phyloP scores from a whole-genome alignment of 352 stramenopile genomes.

The Globisporangium solare region DNA sequence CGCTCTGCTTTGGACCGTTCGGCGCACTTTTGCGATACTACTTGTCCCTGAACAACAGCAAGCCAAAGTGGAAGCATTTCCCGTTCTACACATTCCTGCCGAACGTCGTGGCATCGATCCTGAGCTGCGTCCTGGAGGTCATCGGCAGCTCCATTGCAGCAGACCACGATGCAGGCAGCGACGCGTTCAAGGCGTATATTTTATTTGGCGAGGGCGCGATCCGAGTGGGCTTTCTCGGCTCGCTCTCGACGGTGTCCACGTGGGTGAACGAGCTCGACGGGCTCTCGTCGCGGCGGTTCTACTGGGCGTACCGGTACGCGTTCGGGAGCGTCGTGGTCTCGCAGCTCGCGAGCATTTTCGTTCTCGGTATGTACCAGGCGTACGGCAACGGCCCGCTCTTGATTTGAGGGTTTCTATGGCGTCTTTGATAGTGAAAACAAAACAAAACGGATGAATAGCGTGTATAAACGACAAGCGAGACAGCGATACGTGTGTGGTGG shows the following conservation, averaged over 20 bases:
- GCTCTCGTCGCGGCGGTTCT: constrained; percentile 38
- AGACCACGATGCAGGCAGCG: constrained; percentile 15
- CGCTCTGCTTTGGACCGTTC: constrained; percentile 53
- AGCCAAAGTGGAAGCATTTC: constrained; percentile 43
- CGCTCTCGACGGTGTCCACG: constrained; percentile 63
- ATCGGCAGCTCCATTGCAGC: constrained; percentile 26
- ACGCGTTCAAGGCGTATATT: constrained; percentile 33
- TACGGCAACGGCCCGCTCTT: constrained; percentile 39
- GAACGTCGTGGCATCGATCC: constrained; percentile 46
- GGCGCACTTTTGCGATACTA: constrained; percentile 53
- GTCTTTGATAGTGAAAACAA: constrained; percentile 2
- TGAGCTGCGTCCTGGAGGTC: constrained; percentile 44
- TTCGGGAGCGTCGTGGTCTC: constrained; percentile 40
- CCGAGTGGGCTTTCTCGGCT: constrained; percentile 54
- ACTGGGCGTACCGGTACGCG: constrained; percentile 54
- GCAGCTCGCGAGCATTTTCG: constrained; percentile 50
- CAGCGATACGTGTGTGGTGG: neutral
- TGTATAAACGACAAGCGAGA: neutral
- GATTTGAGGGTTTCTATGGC: neutral
- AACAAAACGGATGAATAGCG: neutral
- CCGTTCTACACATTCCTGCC: constrained; percentile 63
- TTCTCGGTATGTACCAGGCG: constrained; percentile 42
- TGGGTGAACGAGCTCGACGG: constrained; percentile 59
- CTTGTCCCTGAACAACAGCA: constrained; percentile 47
- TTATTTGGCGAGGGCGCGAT: constrained; percentile 40